Percentiles rank a stretch among this genome's conserved stretches.
phyloP scores from a whole-genome alignment of 2,329 filamentous ascomycete species.

The Tolypocladium album region DNA sequence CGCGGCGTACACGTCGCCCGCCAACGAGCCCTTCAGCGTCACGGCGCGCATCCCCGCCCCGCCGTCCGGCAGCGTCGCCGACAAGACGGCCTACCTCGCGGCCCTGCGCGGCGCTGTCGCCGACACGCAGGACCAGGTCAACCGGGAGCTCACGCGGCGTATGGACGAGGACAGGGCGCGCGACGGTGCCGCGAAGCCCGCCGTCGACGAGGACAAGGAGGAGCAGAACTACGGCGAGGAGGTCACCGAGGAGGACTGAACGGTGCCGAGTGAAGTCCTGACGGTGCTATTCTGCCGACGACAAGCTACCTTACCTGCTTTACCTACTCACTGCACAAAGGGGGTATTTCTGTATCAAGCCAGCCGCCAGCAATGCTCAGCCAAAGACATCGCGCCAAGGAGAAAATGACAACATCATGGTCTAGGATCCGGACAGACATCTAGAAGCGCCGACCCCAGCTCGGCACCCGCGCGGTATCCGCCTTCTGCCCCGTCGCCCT shows the following conservation, averaged over 20 bases:
- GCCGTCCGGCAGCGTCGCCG: constrained; percentile 23
- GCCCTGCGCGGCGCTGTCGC: constrained; percentile 46
- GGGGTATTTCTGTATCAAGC: constrained; percentile 17
- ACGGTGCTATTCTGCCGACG: background rate
- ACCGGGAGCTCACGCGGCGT: constrained; percentile 57
- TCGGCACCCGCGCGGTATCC: constrained; percentile 19
- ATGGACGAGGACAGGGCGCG: constrained; percentile 63
- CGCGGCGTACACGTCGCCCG: constrained; percentile 44
- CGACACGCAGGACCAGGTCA: constrained; percentile 55
- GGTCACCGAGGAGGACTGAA: constrained; percentile 52
- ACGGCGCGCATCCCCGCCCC: constrained; percentile 24
- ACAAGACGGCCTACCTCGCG: constrained; percentile 49
- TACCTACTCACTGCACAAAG: background rate
- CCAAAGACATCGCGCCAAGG: background rate
- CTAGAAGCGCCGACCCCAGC: constrained; percentile 26
- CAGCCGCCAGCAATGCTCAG: constrained; percentile 9
- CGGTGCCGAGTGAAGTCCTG: too few species aligned
- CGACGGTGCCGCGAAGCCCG: constrained; percentile 20
- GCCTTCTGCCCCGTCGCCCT: constrained; percentile 28
- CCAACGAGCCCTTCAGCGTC: constrained; percentile 35
- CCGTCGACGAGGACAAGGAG: constrained; percentile 44
- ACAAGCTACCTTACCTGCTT: background rate
- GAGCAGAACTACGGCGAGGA: constrained; percentile 85
- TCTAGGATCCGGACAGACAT: constrained; percentile 6
- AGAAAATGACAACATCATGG: constrained; percentile 1